phyloP scores from a whole-genome alignment of 257 asterid species.

The Capsicum chinense region DNA sequence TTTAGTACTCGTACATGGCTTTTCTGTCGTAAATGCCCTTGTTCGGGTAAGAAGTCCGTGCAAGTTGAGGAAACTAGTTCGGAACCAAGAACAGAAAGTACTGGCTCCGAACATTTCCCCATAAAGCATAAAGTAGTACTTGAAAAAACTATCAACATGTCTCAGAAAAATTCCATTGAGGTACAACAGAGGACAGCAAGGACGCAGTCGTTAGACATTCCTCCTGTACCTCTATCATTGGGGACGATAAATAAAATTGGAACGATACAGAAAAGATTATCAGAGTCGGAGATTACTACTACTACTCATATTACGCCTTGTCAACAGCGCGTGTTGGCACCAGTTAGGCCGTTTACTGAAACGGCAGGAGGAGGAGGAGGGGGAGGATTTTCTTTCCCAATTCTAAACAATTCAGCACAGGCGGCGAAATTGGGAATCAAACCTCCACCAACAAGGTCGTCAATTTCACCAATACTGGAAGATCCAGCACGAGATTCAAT shows the following conservation, averaged over 20 bases:
- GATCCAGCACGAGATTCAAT: slow-evolving; percentile 70
- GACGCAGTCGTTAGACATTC: not conserved
- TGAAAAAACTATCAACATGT: slow-evolving; percentile 28
- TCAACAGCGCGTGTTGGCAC: slow-evolving; percentile 48
- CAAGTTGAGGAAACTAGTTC: slow-evolving; percentile 52
- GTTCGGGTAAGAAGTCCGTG: slow-evolving; percentile 69
- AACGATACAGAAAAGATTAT: slow-evolving; percentile 27
- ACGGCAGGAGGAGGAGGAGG: slow-evolving; percentile 32
- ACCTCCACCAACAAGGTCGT: slow-evolving; percentile 26
- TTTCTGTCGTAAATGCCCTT: slow-evolving; percentile 71
- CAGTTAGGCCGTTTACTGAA: slow-evolving; percentile 46
- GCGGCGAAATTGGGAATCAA: slow-evolving; percentile 30
- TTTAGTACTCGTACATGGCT: slow-evolving; percentile 46
- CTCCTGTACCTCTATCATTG: not conserved
- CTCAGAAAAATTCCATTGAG: slow-evolving; percentile 35
- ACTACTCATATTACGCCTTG: too few species aligned
- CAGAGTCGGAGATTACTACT: slow-evolving; percentile 29
- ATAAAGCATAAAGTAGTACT: slow-evolving; percentile 17
- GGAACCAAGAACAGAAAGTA: slow-evolving; percentile 18
- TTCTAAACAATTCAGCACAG: slow-evolving; percentile 45
- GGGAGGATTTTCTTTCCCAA: slow-evolving; percentile 66
- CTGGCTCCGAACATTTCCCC: slow-evolving; percentile 1
- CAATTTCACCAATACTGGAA: slow-evolving; percentile 34
- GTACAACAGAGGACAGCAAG: slow-evolving; percentile 28
- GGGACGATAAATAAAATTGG: not conserved